These are phyloP conservation scores for Macadamia tetraphylla DNA, from an alignment of 164 flowering plant species.

Conservation along the genomic window DNA sequence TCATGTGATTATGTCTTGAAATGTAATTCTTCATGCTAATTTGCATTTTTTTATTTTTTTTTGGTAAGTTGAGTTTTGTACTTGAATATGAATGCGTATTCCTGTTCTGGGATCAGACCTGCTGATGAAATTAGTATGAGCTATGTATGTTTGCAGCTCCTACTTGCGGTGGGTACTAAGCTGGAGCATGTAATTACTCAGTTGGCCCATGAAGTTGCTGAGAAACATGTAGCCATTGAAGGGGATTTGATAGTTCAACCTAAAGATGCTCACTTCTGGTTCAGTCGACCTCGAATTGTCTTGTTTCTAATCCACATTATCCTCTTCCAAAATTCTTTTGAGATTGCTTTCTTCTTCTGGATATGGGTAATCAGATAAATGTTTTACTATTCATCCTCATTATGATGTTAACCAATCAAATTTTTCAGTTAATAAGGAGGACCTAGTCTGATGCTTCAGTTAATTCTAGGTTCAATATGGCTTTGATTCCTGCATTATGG, in stretches of 20 bases:
- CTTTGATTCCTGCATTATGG: constrained; percentile 60
- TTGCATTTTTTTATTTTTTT: neutral
- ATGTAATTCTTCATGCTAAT: too few species aligned
- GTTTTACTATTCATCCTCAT: too few species aligned
- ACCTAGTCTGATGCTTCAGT: neutral
- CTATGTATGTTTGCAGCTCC: constrained; percentile 40
- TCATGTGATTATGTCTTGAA: too few species aligned
- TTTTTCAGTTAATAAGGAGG: neutral
- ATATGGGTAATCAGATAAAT: constrained; percentile 42
- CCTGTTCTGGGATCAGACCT: too few species aligned
- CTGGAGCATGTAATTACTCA: constrained; percentile 68
- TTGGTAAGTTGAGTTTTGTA: neutral
- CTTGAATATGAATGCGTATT: neutral
- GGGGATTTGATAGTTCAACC: constrained; percentile 53
- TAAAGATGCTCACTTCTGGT: constrained; percentile 84
- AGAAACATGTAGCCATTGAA: constrained; percentile 26
- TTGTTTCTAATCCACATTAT: constrained; percentile 72
- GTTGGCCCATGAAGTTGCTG: constrained; percentile 49
- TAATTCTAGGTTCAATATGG: constrained; percentile 29
- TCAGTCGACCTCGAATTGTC: constrained; percentile 50
- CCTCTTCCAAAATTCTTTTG: constrained; percentile 77
- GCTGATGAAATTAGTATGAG: neutral
- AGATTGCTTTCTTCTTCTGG: constrained; percentile 89
- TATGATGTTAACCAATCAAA: neutral
- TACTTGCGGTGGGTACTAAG: constrained; percentile 82